Percentiles rank a stretch among this genome's conserved stretches.
Conservation (phyloP, 306 rosid species). For the Vachellia pachyceras region DNA sequence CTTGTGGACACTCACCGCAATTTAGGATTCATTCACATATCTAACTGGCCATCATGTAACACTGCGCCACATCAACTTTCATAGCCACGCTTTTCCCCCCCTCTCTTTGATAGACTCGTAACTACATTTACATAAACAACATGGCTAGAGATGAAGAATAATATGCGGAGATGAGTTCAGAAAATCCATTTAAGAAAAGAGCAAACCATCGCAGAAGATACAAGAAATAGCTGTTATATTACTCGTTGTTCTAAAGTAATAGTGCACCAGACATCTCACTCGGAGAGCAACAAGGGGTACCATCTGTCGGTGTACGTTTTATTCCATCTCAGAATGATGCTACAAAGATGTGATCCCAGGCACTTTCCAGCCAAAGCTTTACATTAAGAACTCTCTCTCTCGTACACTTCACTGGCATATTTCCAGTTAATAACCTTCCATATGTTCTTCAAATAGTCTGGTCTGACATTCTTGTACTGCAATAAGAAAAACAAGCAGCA, state of each 20-base stretch:
- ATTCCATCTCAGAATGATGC: constrained; percentile 8
- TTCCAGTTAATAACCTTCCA: constrained; percentile 97
- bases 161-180: no score
- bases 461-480: constrained; percentile 98
- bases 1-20: not conserved
- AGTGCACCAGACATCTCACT: constrained; percentile 3
- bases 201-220: not conserved
- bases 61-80: not conserved
- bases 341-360: not conserved
- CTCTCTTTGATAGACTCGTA: not conserved
- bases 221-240: not conserved
- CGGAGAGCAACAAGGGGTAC: not conserved
- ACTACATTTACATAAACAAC: not conserved
- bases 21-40: no score
- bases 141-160: not conserved
- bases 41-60: no score
- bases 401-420: constrained; percentile 71
- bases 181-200: not conserved
- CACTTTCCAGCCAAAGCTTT: not conserved
- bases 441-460: constrained; percentile 95
- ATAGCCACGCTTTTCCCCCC: not conserved
- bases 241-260: not conserved
- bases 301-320: constrained; percentile 1
- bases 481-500: constrained; percentile 41
- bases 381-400: constrained; percentile 52